Base-by-base conservation (phyloP, 2,329 filamentous ascomycete species). In the Leptodontidium sp. region DNA sequence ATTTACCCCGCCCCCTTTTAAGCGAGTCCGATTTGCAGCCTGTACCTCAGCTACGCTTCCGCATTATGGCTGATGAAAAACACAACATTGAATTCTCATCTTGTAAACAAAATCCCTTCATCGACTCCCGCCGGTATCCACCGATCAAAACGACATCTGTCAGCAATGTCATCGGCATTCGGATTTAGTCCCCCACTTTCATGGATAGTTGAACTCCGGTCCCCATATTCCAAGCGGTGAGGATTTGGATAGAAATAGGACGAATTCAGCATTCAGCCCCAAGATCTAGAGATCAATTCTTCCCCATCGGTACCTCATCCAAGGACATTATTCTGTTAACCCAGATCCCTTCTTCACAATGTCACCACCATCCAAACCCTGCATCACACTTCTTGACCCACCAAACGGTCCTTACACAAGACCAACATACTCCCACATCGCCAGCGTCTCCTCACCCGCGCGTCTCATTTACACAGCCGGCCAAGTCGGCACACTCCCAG, bases 341-440 rank as follows among this genome's bases (percentile, higher is more conserved):
- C 38, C 24, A 15, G 3, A 4, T n/a, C 29, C 2, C n/a, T 38
- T 43, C 2, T 12, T 21, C 17, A 40, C 55, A 40, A 66, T 61
- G 57, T 24, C 24, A 24, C 35, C 57, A 17, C 15, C 21, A 2
- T 43, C 29, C 38, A 64, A 57, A 9, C 12, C 64, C 7, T 21
- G 40, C 12, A 66, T 66, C n/a, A 38, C 17, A 5, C 53, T 65
- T 26, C 32, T 59, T 15, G 43, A 65, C n/a, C 64, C 64, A 17
- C 53, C 64, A 4, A 21, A 45, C 5, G 55, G 53, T 7, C 64
- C 45, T 1, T 40, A 57, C 21, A 45, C 43, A 3, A 55, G 64
- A n/a, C 64, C 64, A 17, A 52, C 53, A 26, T 66, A 66, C 24
- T 66, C 64, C 14, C 64, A 61, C 57, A 50, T 66, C 24, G 64